phyloP scores from a whole-genome alignment of 176 grass and related monocot genomes.

The Aegilops longissima region DNA sequence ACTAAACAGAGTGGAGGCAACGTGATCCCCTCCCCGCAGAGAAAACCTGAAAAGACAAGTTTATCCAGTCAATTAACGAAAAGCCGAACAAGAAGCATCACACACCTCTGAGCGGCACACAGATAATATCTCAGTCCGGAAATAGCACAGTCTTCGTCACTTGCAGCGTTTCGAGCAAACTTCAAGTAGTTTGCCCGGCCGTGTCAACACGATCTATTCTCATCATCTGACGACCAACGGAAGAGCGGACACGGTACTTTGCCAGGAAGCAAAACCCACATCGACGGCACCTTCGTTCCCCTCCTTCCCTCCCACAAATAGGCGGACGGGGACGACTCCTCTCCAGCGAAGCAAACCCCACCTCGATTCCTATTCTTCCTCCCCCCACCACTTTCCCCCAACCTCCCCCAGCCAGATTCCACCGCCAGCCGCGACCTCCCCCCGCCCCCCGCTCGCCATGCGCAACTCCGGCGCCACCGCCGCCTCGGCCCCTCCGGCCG shows the following conservation, averaged over 20 bases:
- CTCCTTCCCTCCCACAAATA: not conserved
- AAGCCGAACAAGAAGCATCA: too few relatives aligned
- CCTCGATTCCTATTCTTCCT: not conserved
- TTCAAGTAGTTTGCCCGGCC: too few relatives aligned
- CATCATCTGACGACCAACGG: not conserved
- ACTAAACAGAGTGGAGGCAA: too few relatives aligned
- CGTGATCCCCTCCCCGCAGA: too few relatives aligned
- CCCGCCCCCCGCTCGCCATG: conserved; percentile 21
- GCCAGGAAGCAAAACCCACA: not conserved
- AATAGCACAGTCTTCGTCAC: too few relatives aligned
- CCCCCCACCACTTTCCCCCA: conserved; percentile 10
- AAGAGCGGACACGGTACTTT: not conserved
- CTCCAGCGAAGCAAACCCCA: not conserved
- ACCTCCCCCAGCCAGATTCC: conserved; percentile 13
- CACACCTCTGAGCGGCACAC: too few relatives aligned
- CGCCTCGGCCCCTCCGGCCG: not conserved
- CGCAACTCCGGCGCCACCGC: conserved; percentile 25
- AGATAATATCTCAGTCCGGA: too few relatives aligned
- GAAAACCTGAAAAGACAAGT: too few relatives aligned
- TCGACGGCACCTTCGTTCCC: not conserved
- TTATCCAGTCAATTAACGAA: too few relatives aligned
- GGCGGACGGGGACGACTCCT: not conserved
- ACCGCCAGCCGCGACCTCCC: not conserved
- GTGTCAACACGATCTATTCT: not conserved
- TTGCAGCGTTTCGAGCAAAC: too few relatives aligned